Evolutionary conservation across 2,329 filamentous ascomycete genomes (phyloP).

Genomic region (Penicillium freii): DNA sequence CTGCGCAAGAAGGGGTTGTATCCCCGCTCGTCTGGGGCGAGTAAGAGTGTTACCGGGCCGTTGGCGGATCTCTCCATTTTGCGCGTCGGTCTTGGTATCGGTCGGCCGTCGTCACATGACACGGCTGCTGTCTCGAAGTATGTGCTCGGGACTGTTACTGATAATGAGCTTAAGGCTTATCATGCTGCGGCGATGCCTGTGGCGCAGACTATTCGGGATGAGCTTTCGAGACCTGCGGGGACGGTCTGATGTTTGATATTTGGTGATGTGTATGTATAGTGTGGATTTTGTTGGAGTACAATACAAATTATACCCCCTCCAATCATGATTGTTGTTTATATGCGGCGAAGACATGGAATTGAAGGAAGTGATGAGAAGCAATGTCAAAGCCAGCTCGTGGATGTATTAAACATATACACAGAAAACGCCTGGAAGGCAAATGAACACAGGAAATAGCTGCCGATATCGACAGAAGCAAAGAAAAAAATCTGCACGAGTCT

Average conservation of each 20-base stretch:
- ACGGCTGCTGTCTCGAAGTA: conserved; percentile 68
- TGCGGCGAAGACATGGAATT: neutral
- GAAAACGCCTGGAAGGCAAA: conserved; percentile 6
- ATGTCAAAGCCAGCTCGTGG: conserved; percentile 5
- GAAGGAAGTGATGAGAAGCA: neutral
- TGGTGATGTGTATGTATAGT: neutral
- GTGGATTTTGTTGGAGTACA: neutral
- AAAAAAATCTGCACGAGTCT: conserved; percentile 3
- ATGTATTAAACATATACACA: conserved; percentile 15
- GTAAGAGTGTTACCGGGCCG: neutral
- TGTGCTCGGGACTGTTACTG: conserved; percentile 68
- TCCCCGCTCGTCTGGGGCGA: conserved; percentile 31
- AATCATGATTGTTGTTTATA: neutral
- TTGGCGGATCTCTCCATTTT: conserved; percentile 42
- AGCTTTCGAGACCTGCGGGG: conserved; percentile 35
- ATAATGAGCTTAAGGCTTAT: conserved; percentile 52
- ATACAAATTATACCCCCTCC: neutral
- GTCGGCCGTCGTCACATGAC: conserved; percentile 69
- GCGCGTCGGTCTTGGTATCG: conserved; percentile 80
- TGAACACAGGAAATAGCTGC: neutral
- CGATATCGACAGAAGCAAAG: conserved; percentile 4
- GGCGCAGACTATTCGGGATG: conserved; percentile 53
- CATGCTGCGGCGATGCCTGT: conserved; percentile 50
- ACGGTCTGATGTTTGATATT: neutral
- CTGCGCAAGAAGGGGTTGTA: conserved; percentile 48